Conservation (phyloP, 257 asterid genomes). For the Rauvolfia tetraphylla region DNA sequence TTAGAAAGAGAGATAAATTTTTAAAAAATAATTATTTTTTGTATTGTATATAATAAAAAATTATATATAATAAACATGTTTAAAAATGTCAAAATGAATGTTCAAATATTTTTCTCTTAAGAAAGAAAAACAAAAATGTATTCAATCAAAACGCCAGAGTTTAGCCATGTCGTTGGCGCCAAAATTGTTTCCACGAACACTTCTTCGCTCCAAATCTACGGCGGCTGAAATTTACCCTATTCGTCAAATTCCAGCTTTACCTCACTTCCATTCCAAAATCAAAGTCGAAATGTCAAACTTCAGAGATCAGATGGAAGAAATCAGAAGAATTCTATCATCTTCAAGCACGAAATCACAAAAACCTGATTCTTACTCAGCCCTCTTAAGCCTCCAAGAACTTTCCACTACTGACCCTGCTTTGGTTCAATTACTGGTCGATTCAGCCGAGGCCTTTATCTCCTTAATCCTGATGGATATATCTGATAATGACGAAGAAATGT, state of each 20-base stretch:
- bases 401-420: conserved; percentile 43
- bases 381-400: conserved; percentile 50
- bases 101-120: no score
- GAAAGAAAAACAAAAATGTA: no score
- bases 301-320: conserved; percentile 45
- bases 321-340: conserved; percentile 35
- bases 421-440: conserved; percentile 37
- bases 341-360: conserved; percentile 19
- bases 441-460: conserved; percentile 37
- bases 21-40: no score
- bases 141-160: background rate
- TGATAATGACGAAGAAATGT: conserved; percentile 63
- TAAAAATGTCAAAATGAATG: no score
- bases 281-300: conserved; percentile 36
- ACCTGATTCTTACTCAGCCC: conserved; percentile 48
- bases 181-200: background rate
- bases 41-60: no score
- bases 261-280: background rate
- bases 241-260: background rate
- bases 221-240: background rate
- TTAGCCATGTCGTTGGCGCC: conserved; percentile 8
- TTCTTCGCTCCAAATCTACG: background rate
- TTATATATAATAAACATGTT: no score
- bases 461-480: conserved; percentile 34
- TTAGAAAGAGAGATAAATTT: no score